Base-by-base conservation (phyloP, 768 basidiomycete species). In the Termitomyces sp. region DNA sequence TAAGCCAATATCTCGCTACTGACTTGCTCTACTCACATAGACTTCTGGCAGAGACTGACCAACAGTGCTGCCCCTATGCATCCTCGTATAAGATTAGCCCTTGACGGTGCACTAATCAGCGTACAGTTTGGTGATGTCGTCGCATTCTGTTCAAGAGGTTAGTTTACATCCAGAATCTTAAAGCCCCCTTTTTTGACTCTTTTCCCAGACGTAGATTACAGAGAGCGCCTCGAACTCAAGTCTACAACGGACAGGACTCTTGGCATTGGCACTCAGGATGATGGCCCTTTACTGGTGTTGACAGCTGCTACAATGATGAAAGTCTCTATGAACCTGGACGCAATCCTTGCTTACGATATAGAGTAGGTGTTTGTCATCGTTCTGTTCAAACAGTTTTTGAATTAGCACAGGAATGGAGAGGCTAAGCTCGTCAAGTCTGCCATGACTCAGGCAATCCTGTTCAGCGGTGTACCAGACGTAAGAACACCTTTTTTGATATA, bases 381-480 rank as follows among this genome's bases (percentile, higher is more conserved):
- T 11, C 47, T 42, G 20, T 37, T n/a, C 31, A 18, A 20, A 6
- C 55, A 24, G 58, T 48, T 60, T 54, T 54, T 54, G 11, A 49
- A 57, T 15, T 22, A 34, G 53, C 13, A 16, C 57, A 88, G 86
- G 54, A 83, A 78, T 57, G 91, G 85, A 59, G 81, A 75, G 45
- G 84, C 87, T 2, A 81, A 81, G 58, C 74, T 93, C 27, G 82
- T 92, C 68, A 88, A 88, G 70, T 86, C 88, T 9, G 89, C 84
- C 27, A 86, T 93, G 85, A 89, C 84, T 47, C 89, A 93, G 67
- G 91, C 90, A 12, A 91, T 93, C 61, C 67, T 92, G 36, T 92
- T 91, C 67, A 88, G 88, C 13, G 79, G 87, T 30, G 75, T 85
- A 63, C 77, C 85, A 24, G 80, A 86, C 67, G 87, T 87, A 68